Evolutionary conservation across 1,284 basidiomycete species (phyloP), one percentile per base, ranked within the genome.

Genomic region (Exobasidium cylindrosporum): DNA sequence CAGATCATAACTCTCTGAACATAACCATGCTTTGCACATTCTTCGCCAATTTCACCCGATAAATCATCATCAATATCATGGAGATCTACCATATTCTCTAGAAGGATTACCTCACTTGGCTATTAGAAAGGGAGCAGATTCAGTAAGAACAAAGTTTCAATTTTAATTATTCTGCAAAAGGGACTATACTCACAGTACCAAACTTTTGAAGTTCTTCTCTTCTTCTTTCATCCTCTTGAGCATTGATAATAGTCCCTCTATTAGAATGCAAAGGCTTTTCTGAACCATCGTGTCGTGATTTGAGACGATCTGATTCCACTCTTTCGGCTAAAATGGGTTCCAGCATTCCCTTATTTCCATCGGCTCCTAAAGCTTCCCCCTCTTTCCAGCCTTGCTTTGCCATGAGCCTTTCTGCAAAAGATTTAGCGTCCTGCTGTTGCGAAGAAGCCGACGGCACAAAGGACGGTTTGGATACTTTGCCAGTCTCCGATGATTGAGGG

Each of bases 311-410:
- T 3, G 44, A 4, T 30, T 29, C 29, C 4, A 58, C 63, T 62
- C 66, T 68, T n/a, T 44, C 50, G 2, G 45, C 31, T 13, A 60
- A 65, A 54, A 78, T 60, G 1, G 76, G 75, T 4, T 58, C 44
- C 2, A 60, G 1, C 17, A 77, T 74, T 6, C 76, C 76, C 28
- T 68, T 66, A 52, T 67, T 71, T 0, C 71, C 69, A 13, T 69
- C 67, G 0, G 73, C 66, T n/a, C 76, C 76, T 29, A 78, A 54
- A 7, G 74, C 76, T 54, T 65, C 60, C 7, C 76, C 75, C 23
- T 69, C 43, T n/a, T 61, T 57, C 62, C 73, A 70, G 29, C 76
- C 76, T 46, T 72, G 64, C 57, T 62, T 54, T 0, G 58, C 46
- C 75, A 78, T 74, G 11, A 77, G 61, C 2, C 76, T 69, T 11